Evolutionary conservation across 179 eudicot species (phyloP).

Genomic region (Beta lomatogona): DNA sequence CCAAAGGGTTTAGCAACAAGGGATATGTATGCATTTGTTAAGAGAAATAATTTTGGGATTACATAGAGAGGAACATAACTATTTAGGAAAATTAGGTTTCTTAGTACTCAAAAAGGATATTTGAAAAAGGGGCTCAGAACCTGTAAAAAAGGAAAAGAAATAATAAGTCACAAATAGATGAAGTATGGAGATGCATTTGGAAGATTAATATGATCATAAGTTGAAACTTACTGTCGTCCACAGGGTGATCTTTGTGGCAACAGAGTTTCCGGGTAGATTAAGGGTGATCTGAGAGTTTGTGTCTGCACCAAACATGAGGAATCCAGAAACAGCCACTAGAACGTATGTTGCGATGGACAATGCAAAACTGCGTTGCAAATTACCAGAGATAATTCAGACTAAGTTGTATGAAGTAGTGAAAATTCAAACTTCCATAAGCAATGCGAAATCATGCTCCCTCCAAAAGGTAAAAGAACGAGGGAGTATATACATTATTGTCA

Average conservation of each 20-base stretch:
- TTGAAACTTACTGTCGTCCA: conserved; percentile 66
- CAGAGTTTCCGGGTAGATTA: conserved; percentile 58
- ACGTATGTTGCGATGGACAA: conserved; percentile 61
- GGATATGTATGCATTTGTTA: conserved; percentile 57
- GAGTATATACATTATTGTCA: conserved; percentile 47
- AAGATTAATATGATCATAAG: neutral
- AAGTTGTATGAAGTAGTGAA: neutral
- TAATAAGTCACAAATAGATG: neutral
- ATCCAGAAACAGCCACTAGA: conserved; percentile 64
- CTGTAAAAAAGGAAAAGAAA: conserved; percentile 38
- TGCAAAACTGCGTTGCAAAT: conserved; percentile 52
- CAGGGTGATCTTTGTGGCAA: conserved; percentile 63
- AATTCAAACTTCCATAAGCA: neutral
- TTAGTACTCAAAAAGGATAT: conserved; percentile 55
- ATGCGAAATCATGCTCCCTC: neutral
- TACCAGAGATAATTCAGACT: conserved; percentile 6
- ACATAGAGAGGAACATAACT: neutral
- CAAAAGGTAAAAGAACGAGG: no score
- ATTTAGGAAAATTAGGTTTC: neutral
- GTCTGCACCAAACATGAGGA: conserved; percentile 80
- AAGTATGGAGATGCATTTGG: neutral
- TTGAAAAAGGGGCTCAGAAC: conserved; percentile 84
- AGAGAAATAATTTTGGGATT: conserved; percentile 34
- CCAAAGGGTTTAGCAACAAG: conserved; percentile 80
- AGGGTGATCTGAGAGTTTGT: conserved; percentile 80